Evolutionary conservation across 2,329 filamentous ascomycete genomes (phyloP).

Genomic region (Verticillium klebahnii): DNA sequence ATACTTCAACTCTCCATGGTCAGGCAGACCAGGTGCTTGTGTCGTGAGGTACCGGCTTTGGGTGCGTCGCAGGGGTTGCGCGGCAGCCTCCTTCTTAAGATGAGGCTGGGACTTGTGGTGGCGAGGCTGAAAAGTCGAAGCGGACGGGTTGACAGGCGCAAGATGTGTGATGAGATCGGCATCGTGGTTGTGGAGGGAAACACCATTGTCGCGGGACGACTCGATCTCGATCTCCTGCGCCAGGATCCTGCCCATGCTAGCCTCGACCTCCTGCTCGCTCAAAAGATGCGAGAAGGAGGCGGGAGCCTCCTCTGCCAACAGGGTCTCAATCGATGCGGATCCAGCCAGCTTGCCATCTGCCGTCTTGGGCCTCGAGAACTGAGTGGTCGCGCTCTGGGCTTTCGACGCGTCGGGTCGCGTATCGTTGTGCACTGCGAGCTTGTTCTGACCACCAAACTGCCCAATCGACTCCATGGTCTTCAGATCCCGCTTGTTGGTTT

Average conservation of each 20-base stretch:
- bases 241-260: not conserved
- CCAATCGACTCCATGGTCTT: not conserved
- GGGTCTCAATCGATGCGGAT: constrained; percentile 7
- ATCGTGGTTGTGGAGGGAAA: not conserved
- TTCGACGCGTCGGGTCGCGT: constrained; percentile 5
- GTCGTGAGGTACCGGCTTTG: constrained; percentile 34
- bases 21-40: not conserved
- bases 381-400: not conserved
- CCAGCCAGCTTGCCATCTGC: constrained; percentile 5
- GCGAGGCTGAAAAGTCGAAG: constrained; percentile 30
- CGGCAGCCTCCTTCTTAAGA: constrained; percentile 33
- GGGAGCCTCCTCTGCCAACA: constrained; percentile 1
- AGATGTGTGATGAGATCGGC: not conserved
- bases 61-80: constrained; percentile 34
- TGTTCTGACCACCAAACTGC: constrained; percentile 3
- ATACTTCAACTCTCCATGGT: constrained; percentile 7
- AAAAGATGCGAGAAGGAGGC: not conserved
- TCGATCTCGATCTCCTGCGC: not conserved
- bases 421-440: constrained; percentile 7
- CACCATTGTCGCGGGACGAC: not conserved
- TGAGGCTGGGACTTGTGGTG: constrained; percentile 52
- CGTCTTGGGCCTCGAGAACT: not conserved
- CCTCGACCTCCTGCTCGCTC: not conserved
- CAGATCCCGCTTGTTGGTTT: constrained; percentile 7
- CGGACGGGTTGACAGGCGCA: not conserved